A percentile compares a stretch with the other conserved stretches of the same genome.
Evolutionary conservation across 495 filamentous ascomycete genomes (phyloP).

Genomic region (Lepraria neglecta): DNA sequence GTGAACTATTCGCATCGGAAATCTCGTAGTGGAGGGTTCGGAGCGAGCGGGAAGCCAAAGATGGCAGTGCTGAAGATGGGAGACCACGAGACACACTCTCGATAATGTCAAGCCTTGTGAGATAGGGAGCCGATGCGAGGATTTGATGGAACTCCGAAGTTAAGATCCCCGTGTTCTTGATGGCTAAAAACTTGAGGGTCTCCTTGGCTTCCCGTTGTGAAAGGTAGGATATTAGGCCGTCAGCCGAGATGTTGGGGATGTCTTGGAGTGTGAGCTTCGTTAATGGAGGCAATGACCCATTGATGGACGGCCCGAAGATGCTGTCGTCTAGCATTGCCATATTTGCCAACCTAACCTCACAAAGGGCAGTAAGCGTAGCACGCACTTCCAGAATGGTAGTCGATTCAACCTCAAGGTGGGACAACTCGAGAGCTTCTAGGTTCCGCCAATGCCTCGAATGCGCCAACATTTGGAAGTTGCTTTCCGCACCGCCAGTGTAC

Average conservation of each 20-base stretch:
- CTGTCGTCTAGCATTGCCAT: slow-evolving; percentile 66
- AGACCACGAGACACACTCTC: slow-evolving; percentile 63
- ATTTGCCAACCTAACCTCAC: slow-evolving; percentile 64
- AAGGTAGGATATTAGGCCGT: slow-evolving; percentile 62
- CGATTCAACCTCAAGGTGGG: slow-evolving; percentile 65
- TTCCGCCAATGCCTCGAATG: slow-evolving; percentile 64
- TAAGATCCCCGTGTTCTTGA: slow-evolving; percentile 60
- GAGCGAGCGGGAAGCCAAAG: slow-evolving; percentile 60
- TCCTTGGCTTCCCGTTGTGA: slow-evolving; percentile 43
- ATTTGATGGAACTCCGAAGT: slow-evolving; percentile 58
- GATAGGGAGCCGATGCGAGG: slow-evolving; percentile 52
- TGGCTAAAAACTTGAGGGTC: slow-evolving; percentile 52
- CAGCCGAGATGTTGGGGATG: slow-evolving; percentile 59
- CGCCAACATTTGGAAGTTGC: slow-evolving; percentile 62
- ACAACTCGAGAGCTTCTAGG: slow-evolving; percentile 74
- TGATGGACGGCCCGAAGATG: slow-evolving; percentile 55
- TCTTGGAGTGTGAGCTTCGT: slow-evolving; percentile 62
- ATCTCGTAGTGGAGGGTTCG: slow-evolving; percentile 76
- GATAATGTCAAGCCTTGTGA: slow-evolving; percentile 59
- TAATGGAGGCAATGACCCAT: slow-evolving; percentile 63
- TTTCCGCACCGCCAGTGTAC: slow-evolving; percentile 72
- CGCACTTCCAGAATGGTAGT: slow-evolving; percentile 63
- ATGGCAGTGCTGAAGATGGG: slow-evolving; percentile 52
- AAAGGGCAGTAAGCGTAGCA: slow-evolving; percentile 56
- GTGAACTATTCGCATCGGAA: slow-evolving; percentile 39